These are phyloP conservation scores for Hymenochaete sp. DNA, from an alignment of 1,284 basidiomycete genomes.

Conservation along the genomic window DNA sequence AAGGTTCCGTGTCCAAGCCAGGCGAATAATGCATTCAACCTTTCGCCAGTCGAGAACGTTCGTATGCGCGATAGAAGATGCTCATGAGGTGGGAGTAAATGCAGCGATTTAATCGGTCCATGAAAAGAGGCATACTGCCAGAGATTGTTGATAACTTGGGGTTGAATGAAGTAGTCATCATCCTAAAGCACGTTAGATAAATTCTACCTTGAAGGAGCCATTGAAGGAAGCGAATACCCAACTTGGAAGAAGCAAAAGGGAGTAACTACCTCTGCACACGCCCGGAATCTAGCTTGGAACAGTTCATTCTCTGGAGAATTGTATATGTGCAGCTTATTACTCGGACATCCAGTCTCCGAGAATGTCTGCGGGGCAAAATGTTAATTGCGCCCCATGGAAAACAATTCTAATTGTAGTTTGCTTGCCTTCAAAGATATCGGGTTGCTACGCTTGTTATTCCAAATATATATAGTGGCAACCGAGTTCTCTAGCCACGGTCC, in stretches of 20 bases:
- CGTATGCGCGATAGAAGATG: slow-evolving; percentile 43
- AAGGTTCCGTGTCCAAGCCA: slow-evolving; percentile 63
- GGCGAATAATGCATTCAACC: slow-evolving; percentile 49
- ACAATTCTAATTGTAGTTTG: neutral
- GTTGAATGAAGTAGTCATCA: slow-evolving; percentile 56
- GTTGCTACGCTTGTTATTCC: slow-evolving; percentile 54
- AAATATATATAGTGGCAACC: slow-evolving; percentile 44
- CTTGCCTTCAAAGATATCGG: slow-evolving; percentile 3
- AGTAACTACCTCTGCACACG: slow-evolving; percentile 44
- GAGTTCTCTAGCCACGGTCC: slow-evolving; percentile 36
- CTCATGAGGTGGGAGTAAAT: slow-evolving; percentile 55
- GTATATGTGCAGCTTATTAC: slow-evolving; percentile 39
- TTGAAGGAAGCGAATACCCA: slow-evolving; percentile 13
- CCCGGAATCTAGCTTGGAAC: slow-evolving; percentile 58
- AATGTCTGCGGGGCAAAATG: slow-evolving; percentile 29
- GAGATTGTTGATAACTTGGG: slow-evolving; percentile 46
- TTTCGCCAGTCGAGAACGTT: slow-evolving; percentile 25
- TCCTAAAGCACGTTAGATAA: slow-evolving; percentile 34
- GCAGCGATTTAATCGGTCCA: slow-evolving; percentile 29
- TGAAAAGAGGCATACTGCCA: slow-evolving; percentile 29
- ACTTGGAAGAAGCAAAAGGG: slow-evolving; percentile 59
- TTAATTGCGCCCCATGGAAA: too few species aligned
- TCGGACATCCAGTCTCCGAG: slow-evolving; percentile 34
- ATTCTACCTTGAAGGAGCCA: neutral
- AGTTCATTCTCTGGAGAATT: slow-evolving; percentile 53